Conservation (phyloP, 345 rosid genomes). For the Cardamine chenopodiifolia region DNA sequence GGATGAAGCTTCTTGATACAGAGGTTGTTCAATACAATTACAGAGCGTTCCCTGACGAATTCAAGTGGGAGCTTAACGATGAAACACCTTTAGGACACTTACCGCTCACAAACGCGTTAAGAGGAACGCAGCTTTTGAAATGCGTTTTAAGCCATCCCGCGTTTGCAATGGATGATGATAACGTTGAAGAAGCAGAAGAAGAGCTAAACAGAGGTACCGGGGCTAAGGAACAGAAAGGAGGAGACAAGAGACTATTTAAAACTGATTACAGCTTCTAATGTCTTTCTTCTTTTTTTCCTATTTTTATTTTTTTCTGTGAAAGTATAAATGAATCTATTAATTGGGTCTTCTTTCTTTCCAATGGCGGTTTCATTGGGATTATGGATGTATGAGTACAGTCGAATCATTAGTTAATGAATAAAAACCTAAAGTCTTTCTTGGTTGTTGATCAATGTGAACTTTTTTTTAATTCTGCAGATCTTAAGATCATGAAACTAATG, state of each 20-base stretch:
- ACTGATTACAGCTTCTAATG: constrained; percentile 64
- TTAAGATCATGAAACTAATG: constrained; percentile 13
- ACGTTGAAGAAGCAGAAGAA: constrained; percentile 26
- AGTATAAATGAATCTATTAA: constrained; percentile 28
- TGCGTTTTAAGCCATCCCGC: constrained; percentile 80
- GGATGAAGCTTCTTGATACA: constrained; percentile 97
- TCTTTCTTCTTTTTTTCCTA: background rate
- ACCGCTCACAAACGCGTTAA: constrained; percentile 89
- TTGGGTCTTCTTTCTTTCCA: background rate
- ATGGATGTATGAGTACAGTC: constrained; percentile 22
- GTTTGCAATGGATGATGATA: constrained; percentile 53
- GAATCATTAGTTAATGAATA: background rate
- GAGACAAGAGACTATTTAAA: constrained; percentile 50
- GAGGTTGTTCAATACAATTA: constrained; percentile 85
- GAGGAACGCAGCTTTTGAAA: constrained; percentile 80
- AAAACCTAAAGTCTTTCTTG: background rate
- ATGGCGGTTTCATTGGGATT: constrained; percentile 9
- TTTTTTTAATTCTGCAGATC: background rate
- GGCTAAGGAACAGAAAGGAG: constrained; percentile 34
- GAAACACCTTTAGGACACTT: constrained; percentile 84
- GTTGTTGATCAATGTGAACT: constrained; percentile 2
- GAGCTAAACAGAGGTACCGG: constrained; percentile 25
- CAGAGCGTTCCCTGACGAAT: constrained; percentile 83
- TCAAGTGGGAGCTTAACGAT: constrained; percentile 74
- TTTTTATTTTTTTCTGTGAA: background rate